Evolutionary conservation across 768 basidiomycete genomes (phyloP).

Genomic region (Mycena sanguinolenta): DNA sequence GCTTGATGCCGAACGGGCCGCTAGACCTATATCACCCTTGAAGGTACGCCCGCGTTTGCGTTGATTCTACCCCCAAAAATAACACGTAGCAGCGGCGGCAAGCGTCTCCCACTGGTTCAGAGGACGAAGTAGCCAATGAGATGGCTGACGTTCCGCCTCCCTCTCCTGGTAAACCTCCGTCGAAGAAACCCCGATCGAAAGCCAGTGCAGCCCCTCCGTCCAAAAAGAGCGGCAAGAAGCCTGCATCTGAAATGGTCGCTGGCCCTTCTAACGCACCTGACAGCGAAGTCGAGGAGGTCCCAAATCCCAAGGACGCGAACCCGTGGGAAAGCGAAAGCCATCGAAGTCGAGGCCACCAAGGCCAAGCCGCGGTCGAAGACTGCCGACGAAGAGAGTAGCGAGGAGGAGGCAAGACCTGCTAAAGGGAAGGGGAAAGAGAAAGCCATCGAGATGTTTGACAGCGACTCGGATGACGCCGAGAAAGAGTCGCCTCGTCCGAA

Average conservation of each 20-base stretch:
- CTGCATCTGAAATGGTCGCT: slow-evolving; percentile 38
- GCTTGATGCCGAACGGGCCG: slow-evolving; percentile 54
- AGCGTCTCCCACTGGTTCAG: slow-evolving; percentile 30
- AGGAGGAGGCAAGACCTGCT: slow-evolving; percentile 37
- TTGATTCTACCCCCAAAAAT: background rate
- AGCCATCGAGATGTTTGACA: slow-evolving; percentile 36
- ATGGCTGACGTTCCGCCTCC: slow-evolving; percentile 35
- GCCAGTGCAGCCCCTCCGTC: slow-evolving; percentile 14
- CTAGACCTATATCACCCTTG: slow-evolving; percentile 45
- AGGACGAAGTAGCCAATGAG: slow-evolving; percentile 41
- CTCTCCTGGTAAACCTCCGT: slow-evolving; percentile 28
- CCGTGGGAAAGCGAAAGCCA: slow-evolving; percentile 30
- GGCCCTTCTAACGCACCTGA: slow-evolving; percentile 36
- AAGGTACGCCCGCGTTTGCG: slow-evolving; percentile 30
- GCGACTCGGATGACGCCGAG: slow-evolving; percentile 21
- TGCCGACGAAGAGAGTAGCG: slow-evolving; percentile 20
- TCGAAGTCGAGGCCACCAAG: background rate
- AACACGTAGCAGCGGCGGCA: slow-evolving; percentile 20
- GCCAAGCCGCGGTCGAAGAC: slow-evolving; percentile 29
- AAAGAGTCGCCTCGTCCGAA: slow-evolving; percentile 36
- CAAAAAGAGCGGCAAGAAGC: slow-evolving; percentile 26
- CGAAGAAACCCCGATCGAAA: slow-evolving; percentile 26
- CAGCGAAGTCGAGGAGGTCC: slow-evolving; percentile 34
- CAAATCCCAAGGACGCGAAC: slow-evolving; percentile 19
- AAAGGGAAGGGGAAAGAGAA: slow-evolving; percentile 39